phyloP scores from a whole-genome alignment of 148 eudicot genomes.

The Rhododendron vialii region DNA sequence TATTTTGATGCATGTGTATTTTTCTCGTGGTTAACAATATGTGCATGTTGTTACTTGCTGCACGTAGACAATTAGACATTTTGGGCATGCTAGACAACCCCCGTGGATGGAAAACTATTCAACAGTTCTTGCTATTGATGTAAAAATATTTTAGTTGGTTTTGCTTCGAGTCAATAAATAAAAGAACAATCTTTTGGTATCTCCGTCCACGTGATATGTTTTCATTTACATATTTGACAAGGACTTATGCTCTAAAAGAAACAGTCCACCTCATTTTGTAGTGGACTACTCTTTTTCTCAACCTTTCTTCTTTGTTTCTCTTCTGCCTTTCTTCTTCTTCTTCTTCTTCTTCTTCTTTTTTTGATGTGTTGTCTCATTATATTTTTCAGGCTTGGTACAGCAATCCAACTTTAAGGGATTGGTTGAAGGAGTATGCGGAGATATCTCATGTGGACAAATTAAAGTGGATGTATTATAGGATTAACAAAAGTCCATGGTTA shows the following conservation, averaged over 20 bases:
- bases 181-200: neutral
- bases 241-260: slow-evolving; percentile 7
- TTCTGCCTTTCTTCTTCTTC: neutral
- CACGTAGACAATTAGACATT: neutral
- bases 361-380: neutral
- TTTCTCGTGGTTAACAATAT: neutral
- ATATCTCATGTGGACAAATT: slow-evolving; percentile 55
- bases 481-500: slow-evolving; percentile 91
- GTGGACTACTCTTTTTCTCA: neutral
- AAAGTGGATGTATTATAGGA: slow-evolving; percentile 75
- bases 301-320: neutral
- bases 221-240: neutral
- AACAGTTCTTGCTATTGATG: neutral
- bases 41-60: neutral
- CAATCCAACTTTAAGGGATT: slow-evolving; percentile 76
- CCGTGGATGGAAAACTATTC: neutral
- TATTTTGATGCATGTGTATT: neutral
- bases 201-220: neutral
- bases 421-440: slow-evolving; percentile 67
- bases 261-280: neutral
- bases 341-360: neutral
- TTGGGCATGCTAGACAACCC: neutral
- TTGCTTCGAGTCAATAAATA: neutral
- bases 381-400: slow-evolving; percentile 64
- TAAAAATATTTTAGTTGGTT: neutral